phyloP scores from a whole-genome alignment of 805 yeast genomes.

The Saturnispora diversa region DNA sequence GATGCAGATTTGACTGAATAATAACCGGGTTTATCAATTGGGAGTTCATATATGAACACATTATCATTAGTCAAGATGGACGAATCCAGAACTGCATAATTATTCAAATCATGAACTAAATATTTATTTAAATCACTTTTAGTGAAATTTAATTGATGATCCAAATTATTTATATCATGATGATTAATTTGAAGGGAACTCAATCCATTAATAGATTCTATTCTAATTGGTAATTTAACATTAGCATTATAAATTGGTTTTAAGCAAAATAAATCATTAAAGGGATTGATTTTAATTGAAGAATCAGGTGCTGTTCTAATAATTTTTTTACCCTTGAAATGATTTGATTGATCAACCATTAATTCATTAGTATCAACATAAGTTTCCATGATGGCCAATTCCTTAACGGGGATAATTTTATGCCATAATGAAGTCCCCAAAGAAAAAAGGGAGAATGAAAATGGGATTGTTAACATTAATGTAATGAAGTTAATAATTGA shows the following conservation, averaged over 20 bases:
- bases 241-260: conserved; percentile 29
- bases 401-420: conserved; percentile 24
- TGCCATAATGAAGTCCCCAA: conserved; percentile 16
- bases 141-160: conserved; percentile 45
- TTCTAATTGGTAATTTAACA: conserved; percentile 57
- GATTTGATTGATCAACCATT: conserved; percentile 42
- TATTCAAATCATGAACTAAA: conserved; percentile 21
- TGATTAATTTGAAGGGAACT: conserved; percentile 57
- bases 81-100: conserved; percentile 16
- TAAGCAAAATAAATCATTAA: conserved; percentile 56
- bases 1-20: conserved; percentile 61
- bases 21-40: conserved; percentile 63
- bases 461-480: conserved; percentile 44
- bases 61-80: conserved; percentile 27
- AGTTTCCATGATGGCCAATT: conserved; percentile 28
- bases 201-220: conserved; percentile 73
- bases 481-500: conserved; percentile 41
- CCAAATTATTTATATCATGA: conserved; percentile 46
- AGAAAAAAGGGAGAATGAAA: conserved; percentile 39
- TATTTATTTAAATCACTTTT: conserved; percentile 43
- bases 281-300: conserved; percentile 76
- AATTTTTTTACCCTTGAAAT: conserved; percentile 79
- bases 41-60: conserved; percentile 55
- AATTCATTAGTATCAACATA: conserved; percentile 28
- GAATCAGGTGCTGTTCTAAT: conserved; percentile 88